Percentiles rank a stretch among this genome's conserved stretches.
Conservation (phyloP, 257 asterid species). For the Capsicum pubescens region DNA sequence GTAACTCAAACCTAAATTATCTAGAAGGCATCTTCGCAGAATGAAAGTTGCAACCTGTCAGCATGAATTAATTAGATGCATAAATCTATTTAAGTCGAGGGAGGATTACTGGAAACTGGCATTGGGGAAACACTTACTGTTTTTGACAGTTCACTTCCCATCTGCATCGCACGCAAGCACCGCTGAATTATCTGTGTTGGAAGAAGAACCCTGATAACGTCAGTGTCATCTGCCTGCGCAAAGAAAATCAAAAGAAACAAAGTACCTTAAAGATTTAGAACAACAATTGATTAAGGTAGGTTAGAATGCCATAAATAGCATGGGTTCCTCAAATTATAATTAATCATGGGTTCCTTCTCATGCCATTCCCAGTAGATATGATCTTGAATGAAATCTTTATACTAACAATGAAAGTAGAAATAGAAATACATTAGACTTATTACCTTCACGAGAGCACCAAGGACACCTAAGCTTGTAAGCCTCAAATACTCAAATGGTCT, state of each 20-base stretch:
- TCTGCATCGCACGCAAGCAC: slow-evolving; percentile 42
- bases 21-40: slow-evolving; percentile 41
- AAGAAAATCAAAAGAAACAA: neutral
- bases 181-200: slow-evolving; percentile 43
- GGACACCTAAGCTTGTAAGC: slow-evolving; percentile 47
- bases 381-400: slow-evolving; percentile 1
- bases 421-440: slow-evolving; percentile 1
- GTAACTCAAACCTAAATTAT: slow-evolving; percentile 41
- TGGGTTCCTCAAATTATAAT: slow-evolving; percentile 5
- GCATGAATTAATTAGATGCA: neutral
- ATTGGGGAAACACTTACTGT: slow-evolving; percentile 34
- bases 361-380: slow-evolving; percentile 18
- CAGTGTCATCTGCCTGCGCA: slow-evolving; percentile 41
- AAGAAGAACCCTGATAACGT: slow-evolving; percentile 36
- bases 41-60: slow-evolving; percentile 48
- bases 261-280: neutral
- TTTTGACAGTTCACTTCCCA: slow-evolving; percentile 40
- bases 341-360: slow-evolving; percentile 12
- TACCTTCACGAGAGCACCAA: slow-evolving; percentile 55
- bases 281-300: neutral
- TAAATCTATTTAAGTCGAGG: neutral
- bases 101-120: neutral
- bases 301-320: neutral
- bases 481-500: slow-evolving; percentile 44
- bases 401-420: neutral